Base-by-base conservation (phyloP, 2,329 filamentous ascomycete species). In the Ophiosphaerella korrae region DNA sequence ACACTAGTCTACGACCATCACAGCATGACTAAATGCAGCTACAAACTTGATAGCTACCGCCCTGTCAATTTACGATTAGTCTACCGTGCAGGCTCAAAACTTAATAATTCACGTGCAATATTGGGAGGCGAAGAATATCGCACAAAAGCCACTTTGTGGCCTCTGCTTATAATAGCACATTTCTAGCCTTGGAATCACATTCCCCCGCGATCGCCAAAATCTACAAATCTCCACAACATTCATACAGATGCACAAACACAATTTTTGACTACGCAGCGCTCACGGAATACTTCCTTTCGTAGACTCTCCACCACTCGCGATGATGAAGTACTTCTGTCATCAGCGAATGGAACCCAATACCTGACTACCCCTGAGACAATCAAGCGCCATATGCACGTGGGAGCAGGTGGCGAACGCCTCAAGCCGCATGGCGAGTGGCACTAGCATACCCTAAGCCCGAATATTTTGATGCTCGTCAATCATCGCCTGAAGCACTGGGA, bases 321-420 rank as follows among this genome's bases (percentile, higher is more conserved):
- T 7, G 3, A 29, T 29, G 11, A 29, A 11, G 11, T 29, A 32
- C 9, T 36, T 23, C 43, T 47, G 37, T 44, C 38, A 34, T 35
- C 31, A 38, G 33, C 29, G 29, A 3, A 36, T 29, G 38, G 38
- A 21, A 32, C 13, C 21, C 16, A 39, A 33, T 18, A 18, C 23
- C 33, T 18, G 37, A 26, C 38, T 33, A 49, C 49, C 49, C 18
- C 55, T 52, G 44, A 58, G 45, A 52, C 58, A 58, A 55, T 55
- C 45, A 55, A 51, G 26, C 26, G 48, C 52, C 50, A 57, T 53
- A 50, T 52, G 45, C 35, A 53, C 51, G 52, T 59, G 58, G 52
- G 45, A 46, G 45, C 16, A 24, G 33, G 46, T 53, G 54, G 49
- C 48, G 50, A 53, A 35, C 53, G 48, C 53, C 52, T 52, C 52